Percentiles rank a stretch among this genome's conserved stretches.
phyloP scores from a whole-genome alignment of 345 rosid genomes.

The Alliaria petiolata region DNA sequence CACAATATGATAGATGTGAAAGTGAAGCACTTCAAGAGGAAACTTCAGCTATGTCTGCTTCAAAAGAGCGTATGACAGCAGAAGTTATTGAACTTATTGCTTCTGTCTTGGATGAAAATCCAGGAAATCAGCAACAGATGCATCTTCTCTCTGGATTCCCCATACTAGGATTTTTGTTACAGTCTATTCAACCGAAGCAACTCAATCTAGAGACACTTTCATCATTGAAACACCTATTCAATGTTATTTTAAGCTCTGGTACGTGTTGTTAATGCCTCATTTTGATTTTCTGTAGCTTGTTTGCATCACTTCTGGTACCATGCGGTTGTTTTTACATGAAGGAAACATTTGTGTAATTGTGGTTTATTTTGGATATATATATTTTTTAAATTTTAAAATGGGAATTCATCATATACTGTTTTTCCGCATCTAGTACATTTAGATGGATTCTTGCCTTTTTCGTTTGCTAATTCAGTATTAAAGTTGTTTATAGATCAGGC shows the following conservation, averaged over 20 bases:
- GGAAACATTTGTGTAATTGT: neutral
- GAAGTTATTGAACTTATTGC: constrained; percentile 94
- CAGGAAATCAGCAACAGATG: constrained; percentile 93
- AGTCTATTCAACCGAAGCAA: constrained; percentile 80
- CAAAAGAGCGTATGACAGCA: constrained; percentile 80
- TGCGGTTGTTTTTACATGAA: neutral
- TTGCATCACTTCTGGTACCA: constrained; percentile 12
- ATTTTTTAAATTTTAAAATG: neutral
- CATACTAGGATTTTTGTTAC: constrained; percentile 82
- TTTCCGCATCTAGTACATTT: neutral
- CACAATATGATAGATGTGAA: constrained; percentile 81
- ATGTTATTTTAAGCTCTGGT: constrained; percentile 72
- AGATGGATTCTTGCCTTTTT: neutral
- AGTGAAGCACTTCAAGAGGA: constrained; percentile 51
- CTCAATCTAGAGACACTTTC: constrained; percentile 92
- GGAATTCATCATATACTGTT: neutral
- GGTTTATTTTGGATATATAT: neutral
- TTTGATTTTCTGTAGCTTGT: neutral
- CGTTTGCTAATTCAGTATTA: constrained; percentile 9
- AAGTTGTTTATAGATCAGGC: neutral
- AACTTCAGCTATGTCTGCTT: constrained; percentile 48
- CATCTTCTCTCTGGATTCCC: constrained; percentile 87
- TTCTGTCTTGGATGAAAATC: constrained; percentile 88
- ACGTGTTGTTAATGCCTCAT: constrained; percentile 31
- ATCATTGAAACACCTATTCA: constrained; percentile 81